Base-by-base conservation (phyloP, 768 basidiomycete species). In the Chalciporus pseudorubinellus region DNA sequence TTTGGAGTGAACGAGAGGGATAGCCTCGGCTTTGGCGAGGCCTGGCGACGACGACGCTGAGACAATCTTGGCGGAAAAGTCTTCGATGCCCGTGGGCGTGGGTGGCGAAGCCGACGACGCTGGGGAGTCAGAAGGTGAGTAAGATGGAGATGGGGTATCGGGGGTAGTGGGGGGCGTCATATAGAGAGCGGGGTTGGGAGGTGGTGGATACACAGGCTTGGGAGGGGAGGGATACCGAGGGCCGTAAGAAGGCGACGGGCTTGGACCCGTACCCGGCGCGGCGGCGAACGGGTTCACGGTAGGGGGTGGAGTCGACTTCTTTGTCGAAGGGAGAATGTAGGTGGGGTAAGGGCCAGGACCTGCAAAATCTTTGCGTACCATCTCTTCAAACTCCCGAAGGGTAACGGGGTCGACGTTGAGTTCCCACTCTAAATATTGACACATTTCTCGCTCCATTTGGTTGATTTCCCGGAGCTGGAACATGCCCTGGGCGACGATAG, bases 401-500 rank as follows among this genome's bases (percentile, higher is more conserved):
- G 83, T 82, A 0, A 73, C 62, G 0, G 83, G 79, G 46, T 89
- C 87, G 46, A 90, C 85, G 39, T 84, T 88, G 7, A 91, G 74
- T 62, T 90, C 87, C 94, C 93, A 98, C 66, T 95, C 94, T 39
- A 99, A 74, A 63, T 98, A 98, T 14, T 82, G 78, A 56, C 85
- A 87, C 79, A 89, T 85, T 62, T 89, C 87, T 2, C 87, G 62
- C 64, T 88, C 86, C 85, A 87, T 88, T 73, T 89, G 86, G 68
- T 89, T 89, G 62, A 89, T 83, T 74, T 89, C 87, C 28, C 81
- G 74, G 0, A 89, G 65, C 3, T 76, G 78, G 61, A 94, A 95
- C 82, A 92, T 86, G 24, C 83, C 85, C 68, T 94, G 90, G 0
- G 89, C 92, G 36, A 95, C 92, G 40, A 94, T 87, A 6, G 83